Conservation (phyloP, 2,329 filamentous ascomycete species). For the Sphaerulina vaccinii region DNA sequence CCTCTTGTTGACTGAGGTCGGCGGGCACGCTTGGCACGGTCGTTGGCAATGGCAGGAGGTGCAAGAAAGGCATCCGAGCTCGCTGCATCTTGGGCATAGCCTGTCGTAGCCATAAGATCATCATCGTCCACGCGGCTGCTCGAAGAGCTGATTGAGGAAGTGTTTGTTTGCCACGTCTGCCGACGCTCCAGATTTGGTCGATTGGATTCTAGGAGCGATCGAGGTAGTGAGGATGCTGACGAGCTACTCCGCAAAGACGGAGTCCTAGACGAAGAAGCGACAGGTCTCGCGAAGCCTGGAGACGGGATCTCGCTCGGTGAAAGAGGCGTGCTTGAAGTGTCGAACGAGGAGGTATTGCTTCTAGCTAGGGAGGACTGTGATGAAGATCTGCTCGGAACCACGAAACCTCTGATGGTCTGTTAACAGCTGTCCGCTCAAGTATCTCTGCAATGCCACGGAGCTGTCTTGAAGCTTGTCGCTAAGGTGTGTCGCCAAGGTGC, state of each 20-base stretch:
- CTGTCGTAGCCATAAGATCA: constrained; percentile 10
- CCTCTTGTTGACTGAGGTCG: background rate
- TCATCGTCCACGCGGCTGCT: constrained; percentile 16
- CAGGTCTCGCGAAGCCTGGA: constrained; percentile 15
- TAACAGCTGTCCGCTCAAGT: too few relatives aligned
- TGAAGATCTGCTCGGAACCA: constrained; percentile 21
- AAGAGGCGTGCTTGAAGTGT: constrained; percentile 15
- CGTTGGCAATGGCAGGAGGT: background rate
- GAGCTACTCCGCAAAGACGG: background rate
- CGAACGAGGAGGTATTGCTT: constrained; percentile 14
- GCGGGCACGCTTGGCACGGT: constrained; percentile 1
- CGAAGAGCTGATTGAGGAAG: background rate
- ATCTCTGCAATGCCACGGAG: too few relatives aligned
- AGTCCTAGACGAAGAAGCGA: background rate
- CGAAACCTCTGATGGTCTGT: constrained; percentile 19
- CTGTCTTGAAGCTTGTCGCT: too few relatives aligned
- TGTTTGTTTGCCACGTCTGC: constrained; percentile 5
- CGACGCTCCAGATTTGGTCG: background rate
- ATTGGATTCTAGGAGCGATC: background rate
- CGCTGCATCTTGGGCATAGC: background rate
- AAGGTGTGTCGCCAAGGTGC: too few relatives aligned
- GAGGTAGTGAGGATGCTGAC: constrained; percentile 16
- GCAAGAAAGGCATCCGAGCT: background rate
- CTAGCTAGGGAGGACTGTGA: constrained; percentile 18
- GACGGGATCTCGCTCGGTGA: constrained; percentile 14